Evolutionary conservation across 2,329 filamentous ascomycete genomes (phyloP), one percentile per base, ranked within the genome.

Genomic region (Fusarium sp.): DNA sequence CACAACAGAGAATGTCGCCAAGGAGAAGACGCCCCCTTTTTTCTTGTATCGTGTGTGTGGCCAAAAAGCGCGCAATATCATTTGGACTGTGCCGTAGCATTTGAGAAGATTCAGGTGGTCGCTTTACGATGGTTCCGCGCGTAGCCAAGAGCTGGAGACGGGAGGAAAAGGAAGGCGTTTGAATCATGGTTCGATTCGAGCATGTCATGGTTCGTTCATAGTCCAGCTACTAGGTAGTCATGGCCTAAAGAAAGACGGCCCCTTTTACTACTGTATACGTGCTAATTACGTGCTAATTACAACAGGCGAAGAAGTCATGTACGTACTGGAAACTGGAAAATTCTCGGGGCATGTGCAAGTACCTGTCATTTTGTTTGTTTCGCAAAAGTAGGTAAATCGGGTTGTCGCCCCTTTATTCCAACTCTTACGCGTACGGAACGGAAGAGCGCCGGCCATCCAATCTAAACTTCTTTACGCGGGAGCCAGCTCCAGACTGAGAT

Each of bases 361-460:
- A 31, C 28, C 28, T 31, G 28, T 13, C 11, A 31, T 31, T 31
- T 31, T 31, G 28, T 31, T 31, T 31, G 10, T 11, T 31, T 28
- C 26, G 26, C 6, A 2, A 10, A 31, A 31, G 28, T 31, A 31
- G 10, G 28, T 31, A 4, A 31, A 31, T 31, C 28, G 28, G 28
- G 5, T 31, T 11, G 28, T 31, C 33, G 10, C 28, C 40, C 52
- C 31, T 28, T 38, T 28, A 22, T 52, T 24, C 28, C 9, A 20
- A 17, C 42, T 48, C 36, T 50, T 56, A 40, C 53, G 43, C 52
- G 52, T 56, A 56, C 18, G 28, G 52, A 7, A 28, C 43, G 43
- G 43, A 28, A 17, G 34, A 17, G n/a, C 24, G 43, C 33, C 33
- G 44, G 33, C 14, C 38, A 54, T 31, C 28, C 28, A 31, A 31